phyloP scores from a whole-genome alignment of 495 filamentous ascomycete genomes.

The Aspergillus conjunctus region DNA sequence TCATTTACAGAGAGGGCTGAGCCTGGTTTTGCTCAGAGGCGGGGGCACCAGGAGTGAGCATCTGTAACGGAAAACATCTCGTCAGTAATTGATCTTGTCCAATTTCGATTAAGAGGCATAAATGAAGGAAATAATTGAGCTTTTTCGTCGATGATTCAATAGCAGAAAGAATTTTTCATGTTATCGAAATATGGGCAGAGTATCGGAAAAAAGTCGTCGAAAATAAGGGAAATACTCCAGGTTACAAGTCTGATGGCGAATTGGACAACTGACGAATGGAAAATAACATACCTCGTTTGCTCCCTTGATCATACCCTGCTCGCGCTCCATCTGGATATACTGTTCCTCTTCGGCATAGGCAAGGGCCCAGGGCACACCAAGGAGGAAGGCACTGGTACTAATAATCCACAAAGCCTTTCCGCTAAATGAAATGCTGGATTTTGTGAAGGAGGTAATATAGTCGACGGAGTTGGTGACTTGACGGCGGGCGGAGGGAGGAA shows the following conservation, averaged over 20 bases:
- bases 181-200: background rate
- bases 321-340: slow-evolving; percentile 92
- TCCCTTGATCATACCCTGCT: slow-evolving; percentile 91
- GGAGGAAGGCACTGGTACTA: slow-evolving; percentile 79
- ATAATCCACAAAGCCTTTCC: slow-evolving; percentile 88
- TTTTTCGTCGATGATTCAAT: background rate
- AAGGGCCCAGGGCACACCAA: slow-evolving; percentile 91
- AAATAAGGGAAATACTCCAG: background rate
- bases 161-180: background rate
- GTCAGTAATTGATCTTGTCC: slow-evolving; percentile 18
- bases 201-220: background rate
- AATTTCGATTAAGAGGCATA: background rate
- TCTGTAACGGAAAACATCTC: slow-evolving; percentile 29
- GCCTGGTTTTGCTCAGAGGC: slow-evolving; percentile 39
- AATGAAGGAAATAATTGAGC: background rate
- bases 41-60: slow-evolving; percentile 48
- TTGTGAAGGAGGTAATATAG: slow-evolving; percentile 58
- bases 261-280: background rate
- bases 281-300: slow-evolving; percentile 62
- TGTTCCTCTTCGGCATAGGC: slow-evolving; percentile 95
- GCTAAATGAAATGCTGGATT: slow-evolving; percentile 63
- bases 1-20: slow-evolving; percentile 48
- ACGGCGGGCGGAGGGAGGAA: slow-evolving; percentile 80
- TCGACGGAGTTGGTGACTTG: slow-evolving; percentile 61
- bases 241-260: background rate